Base-by-base conservation (phyloP, 768 basidiomycete species). In the Baorangia bicolor region DNA sequence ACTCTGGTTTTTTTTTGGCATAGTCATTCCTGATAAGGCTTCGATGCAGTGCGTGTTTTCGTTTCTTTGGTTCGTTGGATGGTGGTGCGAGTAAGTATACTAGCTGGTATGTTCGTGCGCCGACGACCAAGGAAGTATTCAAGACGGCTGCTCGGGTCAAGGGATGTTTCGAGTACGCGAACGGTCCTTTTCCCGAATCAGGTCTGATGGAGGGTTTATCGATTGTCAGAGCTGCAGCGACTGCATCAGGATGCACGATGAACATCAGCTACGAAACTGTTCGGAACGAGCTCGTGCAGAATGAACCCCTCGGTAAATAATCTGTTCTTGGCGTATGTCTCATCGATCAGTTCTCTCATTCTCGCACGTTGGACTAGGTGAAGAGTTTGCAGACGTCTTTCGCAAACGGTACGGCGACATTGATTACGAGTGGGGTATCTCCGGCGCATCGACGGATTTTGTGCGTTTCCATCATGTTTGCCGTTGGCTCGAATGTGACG, bases 11-110 rank as follows among this genome's bases (percentile, higher is more conserved):
- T 33, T 35, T 45, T 33, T 37, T 16, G 7, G 5, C 11, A 38
- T 43, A 92, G 92, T 94, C 59, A 91, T 92, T 47, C 92, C 92
- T 0, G 90, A 92, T 65, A 83, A 90, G 58, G 78, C 91, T 2
- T 83, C 84, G 58, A 84, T 90, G 76, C 72, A 77, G 88, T 88
- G 64, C 52, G 84, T 69, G 8, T n/a, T 20, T 39, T 42, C 7
- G 4, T n/a, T 25, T 48, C 23, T 35, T 44, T 31, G 14, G 11
- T 46, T 49, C 10, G 18, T 41, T 25, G 6, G 20, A 39, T 23
- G 18, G 3, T 41, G 18, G n/a, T 42, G 14, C n/a, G 44, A 23
- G 16, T 2, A n/a, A 30, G 41, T n/a, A 27, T 48, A n/a, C n/a
- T n/a, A 87, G 84, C 13, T 94, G 85, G 74, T 85, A 83, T 62